Evolutionary conservation across 148 eudicot genomes (phyloP), one percentile per base, ranked within the genome.

Genomic region (Arbutus unedo): DNA sequence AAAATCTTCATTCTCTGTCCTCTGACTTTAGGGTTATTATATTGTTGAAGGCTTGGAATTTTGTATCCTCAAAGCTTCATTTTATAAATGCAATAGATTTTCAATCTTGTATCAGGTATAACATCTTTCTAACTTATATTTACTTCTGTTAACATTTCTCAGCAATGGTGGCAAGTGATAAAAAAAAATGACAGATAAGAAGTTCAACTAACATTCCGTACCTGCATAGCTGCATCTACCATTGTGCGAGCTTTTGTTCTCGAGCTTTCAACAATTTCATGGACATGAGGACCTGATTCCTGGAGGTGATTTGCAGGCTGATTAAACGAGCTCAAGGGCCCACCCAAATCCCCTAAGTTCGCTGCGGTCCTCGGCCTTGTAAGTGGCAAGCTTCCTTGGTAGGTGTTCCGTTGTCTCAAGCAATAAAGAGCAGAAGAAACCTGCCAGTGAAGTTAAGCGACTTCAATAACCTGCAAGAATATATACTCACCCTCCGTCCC

Each of bases 181-280:
- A 73, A 21, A 14, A 41, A 82, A 43, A 80, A n/a, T 7, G 56
- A 62, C 38, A 79, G 56, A 77, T 16, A 60, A 31, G n/a, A 16
- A 11, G 31, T 67, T 56, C 57, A 19, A 56, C 47, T 15, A 78
- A 59, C 21, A 48, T 57, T 45, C 41, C 31, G 74, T 92, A 96
- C 99, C 98, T 91, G 93, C 83, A 96, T 85, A 62, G 98, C 99
- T 6, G 90, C 93, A 90, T 93, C 90, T 51, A 96, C 97, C 94
- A 96, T 90, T 56, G 84, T 91, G 55, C 83, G 90, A 79, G 98
- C 99, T 90, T 90, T 94, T 80, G 85, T 84, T 86, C 92, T 91
- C 23, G 99, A 96, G 74, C 91, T 93, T 74, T 92, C 96, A 82
- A 92, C 91, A 79, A 94, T 94, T 79, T 93, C 97, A 59, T 84